Conservation (phyloP, 768 basidiomycete species). For the Leccinum obscurum region DNA sequence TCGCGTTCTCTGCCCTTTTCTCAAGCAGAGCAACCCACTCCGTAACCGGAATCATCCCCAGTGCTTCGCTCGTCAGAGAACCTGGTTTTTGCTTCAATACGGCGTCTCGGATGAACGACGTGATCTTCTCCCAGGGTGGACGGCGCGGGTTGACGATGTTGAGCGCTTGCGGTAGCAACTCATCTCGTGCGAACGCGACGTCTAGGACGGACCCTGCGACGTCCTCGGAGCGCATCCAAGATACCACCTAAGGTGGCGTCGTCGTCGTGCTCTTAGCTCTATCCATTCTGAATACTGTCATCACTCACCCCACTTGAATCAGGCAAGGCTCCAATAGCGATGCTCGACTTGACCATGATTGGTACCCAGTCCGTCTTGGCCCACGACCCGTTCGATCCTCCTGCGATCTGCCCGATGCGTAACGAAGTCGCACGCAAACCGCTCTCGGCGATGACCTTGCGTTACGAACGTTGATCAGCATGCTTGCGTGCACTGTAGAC, state of each 20-base stretch:
- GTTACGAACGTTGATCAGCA: background rate
- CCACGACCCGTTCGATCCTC: slow-evolving; percentile 37
- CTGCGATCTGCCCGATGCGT: slow-evolving; percentile 36
- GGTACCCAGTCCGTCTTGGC: slow-evolving; percentile 37
- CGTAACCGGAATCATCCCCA: slow-evolving; percentile 25
- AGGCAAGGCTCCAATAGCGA: slow-evolving; percentile 28
- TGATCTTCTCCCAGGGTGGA: slow-evolving; percentile 30
- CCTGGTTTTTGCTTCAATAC: slow-evolving; percentile 15
- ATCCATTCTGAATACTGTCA: background rate
- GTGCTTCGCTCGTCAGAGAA: slow-evolving; percentile 3
- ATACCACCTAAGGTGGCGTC: slow-evolving; percentile 19
- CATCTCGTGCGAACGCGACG: slow-evolving; percentile 26
- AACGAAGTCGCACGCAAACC: slow-evolving; percentile 27
- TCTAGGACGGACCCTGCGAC: slow-evolving; percentile 36
- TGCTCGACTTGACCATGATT: slow-evolving; percentile 34
- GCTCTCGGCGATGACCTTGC: slow-evolving; percentile 27
- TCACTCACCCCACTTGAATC: slow-evolving; percentile 36
- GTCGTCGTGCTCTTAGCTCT: background rate
- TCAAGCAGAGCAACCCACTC: slow-evolving; percentile 35
- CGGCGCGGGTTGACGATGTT: slow-evolving; percentile 42
- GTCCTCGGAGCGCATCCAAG: slow-evolving; percentile 40
- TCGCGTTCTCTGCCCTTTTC: slow-evolving; percentile 18
- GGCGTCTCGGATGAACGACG: slow-evolving; percentile 24
- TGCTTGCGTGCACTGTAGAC: background rate
- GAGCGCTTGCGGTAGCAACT: slow-evolving; percentile 21